A percentile compares a stretch with the other conserved stretches of the same genome.
Evolutionary conservation across 2,329 filamentous ascomycete genomes (phyloP).

Genomic region (Pseudogymnoascus verrucosus): DNA sequence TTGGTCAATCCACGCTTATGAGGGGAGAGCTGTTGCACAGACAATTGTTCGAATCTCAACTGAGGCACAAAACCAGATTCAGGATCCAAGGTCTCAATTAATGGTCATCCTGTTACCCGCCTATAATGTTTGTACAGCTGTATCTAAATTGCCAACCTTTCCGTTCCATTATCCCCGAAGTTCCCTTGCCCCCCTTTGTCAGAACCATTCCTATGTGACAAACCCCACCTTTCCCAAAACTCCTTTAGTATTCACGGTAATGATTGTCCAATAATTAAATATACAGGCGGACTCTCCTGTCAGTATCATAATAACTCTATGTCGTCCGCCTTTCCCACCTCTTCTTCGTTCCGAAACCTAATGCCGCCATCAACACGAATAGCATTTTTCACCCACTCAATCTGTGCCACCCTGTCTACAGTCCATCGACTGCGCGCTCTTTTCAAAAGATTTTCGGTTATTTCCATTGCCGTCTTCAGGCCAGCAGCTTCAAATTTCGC

Average conservation of each 20-base stretch:
- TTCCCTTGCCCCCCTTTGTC: not conserved
- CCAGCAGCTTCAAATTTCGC: constrained; percentile 54
- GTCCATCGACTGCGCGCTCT: constrained; percentile 72
- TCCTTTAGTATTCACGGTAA: constrained; percentile 1
- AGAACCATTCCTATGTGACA: not conserved
- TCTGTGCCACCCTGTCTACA: constrained; percentile 62
- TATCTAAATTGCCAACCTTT: not conserved
- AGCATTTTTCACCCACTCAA: constrained; percentile 69
- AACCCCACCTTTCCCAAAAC: not conserved
- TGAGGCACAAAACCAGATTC: not conserved
- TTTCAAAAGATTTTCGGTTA: constrained; percentile 78
- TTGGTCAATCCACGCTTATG: not conserved
- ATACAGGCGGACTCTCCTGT: not conserved
- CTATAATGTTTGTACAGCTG: not conserved
- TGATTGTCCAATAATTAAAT: constrained; percentile 3
- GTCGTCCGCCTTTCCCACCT: not conserved
- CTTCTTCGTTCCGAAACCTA: constrained; percentile 47
- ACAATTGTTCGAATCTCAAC: not conserved
- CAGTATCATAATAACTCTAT: constrained; percentile 6
- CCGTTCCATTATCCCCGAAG: constrained; percentile 1
- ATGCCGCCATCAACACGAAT: constrained; percentile 60
- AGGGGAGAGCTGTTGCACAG: not conserved
- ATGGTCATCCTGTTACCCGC: not conserved
- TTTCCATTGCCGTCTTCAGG: constrained; percentile 66
- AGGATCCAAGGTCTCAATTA: not conserved